Conservation (phyloP, 2,329 filamentous ascomycete genomes). For the Ophiostoma angusticollis region DNA sequence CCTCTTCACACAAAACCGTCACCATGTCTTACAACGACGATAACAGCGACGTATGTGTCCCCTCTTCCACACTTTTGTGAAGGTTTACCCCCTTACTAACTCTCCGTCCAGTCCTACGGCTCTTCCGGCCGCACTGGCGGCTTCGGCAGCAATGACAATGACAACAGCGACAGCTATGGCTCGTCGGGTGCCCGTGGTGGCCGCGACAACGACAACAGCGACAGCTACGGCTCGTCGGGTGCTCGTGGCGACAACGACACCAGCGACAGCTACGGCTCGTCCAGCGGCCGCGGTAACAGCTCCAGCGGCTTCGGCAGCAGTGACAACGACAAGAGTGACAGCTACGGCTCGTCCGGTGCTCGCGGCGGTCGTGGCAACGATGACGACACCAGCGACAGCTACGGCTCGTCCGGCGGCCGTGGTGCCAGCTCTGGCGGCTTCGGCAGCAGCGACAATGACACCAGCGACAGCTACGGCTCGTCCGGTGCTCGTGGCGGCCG, state of each 20-base stretch:
- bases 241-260: conserved; percentile 14
- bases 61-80: too few species aligned
- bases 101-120: not conserved
- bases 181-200: conserved; percentile 9
- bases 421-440: conserved; percentile 4
- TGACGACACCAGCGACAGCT: conserved; percentile 12
- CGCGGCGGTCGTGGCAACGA: conserved; percentile 8
- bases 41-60: conserved; percentile 19
- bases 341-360: conserved; percentile 13
- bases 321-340: conserved; percentile 13
- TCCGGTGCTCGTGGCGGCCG: conserved; percentile 8
- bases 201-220: conserved; percentile 15
- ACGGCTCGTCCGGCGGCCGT: conserved; percentile 9
- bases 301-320: conserved; percentile 14
- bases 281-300: not conserved
- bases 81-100: not conserved
- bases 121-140: not conserved
- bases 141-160: conserved; percentile 13
- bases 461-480: conserved; percentile 2
- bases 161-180: conserved; percentile 15
- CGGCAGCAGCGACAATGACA: conserved; percentile 6
- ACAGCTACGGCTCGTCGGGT: conserved; percentile 15
- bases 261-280: conserved; percentile 11
- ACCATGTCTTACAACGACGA: conserved; percentile 36
- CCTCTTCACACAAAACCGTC: conserved; percentile 3